Evolutionary conservation across 2,329 filamentous ascomycete species (phyloP), one percentile per base, ranked within the genome.

Genomic region (Aspergillus quadrilineatus): DNA sequence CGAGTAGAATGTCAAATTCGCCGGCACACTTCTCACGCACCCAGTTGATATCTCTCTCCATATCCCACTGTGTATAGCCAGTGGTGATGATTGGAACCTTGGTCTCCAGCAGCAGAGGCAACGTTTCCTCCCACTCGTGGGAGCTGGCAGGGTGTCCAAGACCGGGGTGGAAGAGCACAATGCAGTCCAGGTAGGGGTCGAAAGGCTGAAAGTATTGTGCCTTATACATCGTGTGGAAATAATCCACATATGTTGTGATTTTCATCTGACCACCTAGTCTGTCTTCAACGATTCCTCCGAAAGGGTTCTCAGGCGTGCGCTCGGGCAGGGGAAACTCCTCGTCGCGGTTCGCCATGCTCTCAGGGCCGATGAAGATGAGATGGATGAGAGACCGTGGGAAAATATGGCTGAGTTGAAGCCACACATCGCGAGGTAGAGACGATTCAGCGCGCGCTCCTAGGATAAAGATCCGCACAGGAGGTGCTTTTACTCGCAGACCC

Each of bases 141-240:
- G 89, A 90, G 69, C 89, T 93, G 12, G 92, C 91, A 0, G 95
- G 92, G 73, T 99, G 94, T 10, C 94, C 95, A 15, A 99, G 83
- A 7, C 95, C 95, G 0, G 95, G 95, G 69, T 99, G 95, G 81
- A 97, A 99, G 50, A 97, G 83, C 68, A 99, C 87, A 70, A 99
- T 96, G 74, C 90, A 94, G 79, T 99, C 94, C 73, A 99, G 96
- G 78, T 99, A 99, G 0, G 94, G 94, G 71, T 99, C 94, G 71
- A 95, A 97, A 0, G 95, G 94, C 56, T 89, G 86, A 77, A 97
- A 99, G 70, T 92, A 84, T 47, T 91, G 89, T 0, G 93, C 89
- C 71, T 92, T 86, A 77, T 99, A 93, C 65, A 99, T 85, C 2
- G 90, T 97, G 75, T 99, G 93, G 79, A 95, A 99, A 78, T 99